Evolutionary conservation across 208 protist genomes (phyloP), one percentile per base, ranked within the genome.

Genomic region (Trypanosoma brucei): DNA sequence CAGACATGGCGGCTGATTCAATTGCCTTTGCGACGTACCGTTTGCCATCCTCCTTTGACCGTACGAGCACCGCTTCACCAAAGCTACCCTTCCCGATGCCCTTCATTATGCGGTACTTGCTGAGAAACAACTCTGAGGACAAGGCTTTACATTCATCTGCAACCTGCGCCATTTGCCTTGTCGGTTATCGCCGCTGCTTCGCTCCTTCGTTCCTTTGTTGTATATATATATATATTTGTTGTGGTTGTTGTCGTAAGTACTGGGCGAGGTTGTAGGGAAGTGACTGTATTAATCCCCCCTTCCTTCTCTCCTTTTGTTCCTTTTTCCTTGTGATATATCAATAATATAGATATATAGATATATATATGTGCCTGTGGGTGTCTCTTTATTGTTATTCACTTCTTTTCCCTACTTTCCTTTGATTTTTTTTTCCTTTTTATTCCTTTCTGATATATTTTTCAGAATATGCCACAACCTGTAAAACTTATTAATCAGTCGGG

Each of bases 11-110:
- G 45, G 78, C 75, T 35, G 81, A 84, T 50, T 96, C 84, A 70
- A 97, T 94, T 34, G 84, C 82, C 81, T 97, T 97, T n/a, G 87
- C 84, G 45, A 96, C 90, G 64, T 96, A 97, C 44, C 84, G 79
- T 63, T 95, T 94, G 44, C 89, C 88, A 70, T 97, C 85, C 30
- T 58, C 58, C 65, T 87, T 92, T 33, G 83, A 92, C 52, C 89
- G 84, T 35, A 97, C 93, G 37, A 97, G 75, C 1, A 96, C 76
- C 14, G 92, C 92, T 74, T 95, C 88, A 30, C 92, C 92, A 65
- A 97, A 97, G 73, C 86, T 94, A 51, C 92, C 92, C 51, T 94
- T 94, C 30, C 92, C 92, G 62, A 97, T 92, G n/a, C 75, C 69
- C 55, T 92, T 92, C 65, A 97, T 78, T 48, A 66, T 74, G 59